Percentiles rank a stretch among this genome's conserved stretches.
Conservation (phyloP, 768 basidiomycete genomes). For the Clavaria fumosa region DNA sequence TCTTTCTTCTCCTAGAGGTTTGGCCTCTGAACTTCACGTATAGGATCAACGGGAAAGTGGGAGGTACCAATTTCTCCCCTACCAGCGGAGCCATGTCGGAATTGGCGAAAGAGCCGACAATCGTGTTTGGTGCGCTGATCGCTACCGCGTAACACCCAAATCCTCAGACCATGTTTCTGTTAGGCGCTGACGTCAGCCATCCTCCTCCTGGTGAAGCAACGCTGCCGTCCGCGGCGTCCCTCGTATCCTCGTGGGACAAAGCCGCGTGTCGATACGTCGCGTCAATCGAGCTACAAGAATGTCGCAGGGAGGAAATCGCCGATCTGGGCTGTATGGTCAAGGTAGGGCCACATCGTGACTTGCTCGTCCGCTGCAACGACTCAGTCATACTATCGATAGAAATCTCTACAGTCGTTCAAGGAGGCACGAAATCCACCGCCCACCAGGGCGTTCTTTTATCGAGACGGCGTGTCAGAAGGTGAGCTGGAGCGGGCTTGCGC, state of each 20-base stretch:
- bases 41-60: constrained; percentile 41
- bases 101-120: no score
- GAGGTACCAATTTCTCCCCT: constrained; percentile 31
- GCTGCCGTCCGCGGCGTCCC: constrained; percentile 35
- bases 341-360: no score
- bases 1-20: background rate
- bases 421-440: constrained; percentile 12
- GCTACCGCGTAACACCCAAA: no score
- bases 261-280: constrained; percentile 32
- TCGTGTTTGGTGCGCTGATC: no score
- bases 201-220: constrained; percentile 35
- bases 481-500: constrained; percentile 22
- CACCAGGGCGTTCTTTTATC: constrained; percentile 26
- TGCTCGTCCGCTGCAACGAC: no score
- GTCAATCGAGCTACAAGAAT: constrained; percentile 26
- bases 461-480: constrained; percentile 33
- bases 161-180: no score
- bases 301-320: constrained; percentile 32
- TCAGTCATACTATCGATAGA: no score
- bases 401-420: constrained; percentile 11
- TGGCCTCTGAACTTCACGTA: constrained; percentile 1
- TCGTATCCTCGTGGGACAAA: constrained; percentile 41
- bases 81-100: no score
- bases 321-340: constrained; percentile 26
- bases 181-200: constrained; percentile 51